Percentiles rank a stretch among this genome's conserved stretches.
These are phyloP conservation scores for Fusarium nodosum DNA, from an alignment of 2,329 filamentous ascomycete species.

Conservation along the genomic window DNA sequence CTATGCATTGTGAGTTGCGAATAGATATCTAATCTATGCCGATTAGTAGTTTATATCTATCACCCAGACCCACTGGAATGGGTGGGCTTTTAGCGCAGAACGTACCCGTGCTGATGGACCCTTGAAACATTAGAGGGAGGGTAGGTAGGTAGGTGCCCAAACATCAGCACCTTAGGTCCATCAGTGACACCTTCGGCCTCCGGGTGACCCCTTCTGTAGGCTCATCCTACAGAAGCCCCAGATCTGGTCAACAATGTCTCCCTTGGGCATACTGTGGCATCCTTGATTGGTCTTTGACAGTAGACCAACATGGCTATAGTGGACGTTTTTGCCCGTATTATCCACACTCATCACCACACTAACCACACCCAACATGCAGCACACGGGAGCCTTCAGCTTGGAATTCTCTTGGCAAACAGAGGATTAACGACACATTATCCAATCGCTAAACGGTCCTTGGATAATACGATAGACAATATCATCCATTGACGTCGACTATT, in stretches of 20 bases:
- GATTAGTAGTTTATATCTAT: no score
- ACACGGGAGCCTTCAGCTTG: conserved; percentile 33
- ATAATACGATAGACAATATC: conserved; percentile 26
- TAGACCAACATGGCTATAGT: conserved; percentile 3
- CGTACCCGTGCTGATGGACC: conserved; percentile 22
- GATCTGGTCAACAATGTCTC: conserved; percentile 16
- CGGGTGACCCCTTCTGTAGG: conserved; percentile 20
- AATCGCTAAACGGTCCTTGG: conserved; percentile 15
- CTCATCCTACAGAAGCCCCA: conserved; percentile 13
- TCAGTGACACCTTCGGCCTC: conserved; percentile 12
- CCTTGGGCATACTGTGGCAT: conserved; percentile 15
- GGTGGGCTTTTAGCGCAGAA: conserved; percentile 29
- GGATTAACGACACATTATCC: conserved; percentile 27
- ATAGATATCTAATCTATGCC: conserved; percentile 1
- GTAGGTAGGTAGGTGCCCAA: not conserved
- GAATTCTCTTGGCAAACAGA: conserved; percentile 27
- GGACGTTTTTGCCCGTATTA: conserved; percentile 26
- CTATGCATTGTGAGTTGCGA: not conserved
- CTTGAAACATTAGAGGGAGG: conserved; percentile 21
- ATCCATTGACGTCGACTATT: conserved; percentile 23
- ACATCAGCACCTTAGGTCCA: conserved; percentile 10
- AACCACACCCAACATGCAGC: conserved; percentile 38
- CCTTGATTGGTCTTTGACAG: conserved; percentile 29
- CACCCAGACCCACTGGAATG: conserved; percentile 16
- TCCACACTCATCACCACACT: conserved; percentile 40